Base-by-base conservation (phyloP, 306 rosid genomes). In the Sindora glabra region DNA sequence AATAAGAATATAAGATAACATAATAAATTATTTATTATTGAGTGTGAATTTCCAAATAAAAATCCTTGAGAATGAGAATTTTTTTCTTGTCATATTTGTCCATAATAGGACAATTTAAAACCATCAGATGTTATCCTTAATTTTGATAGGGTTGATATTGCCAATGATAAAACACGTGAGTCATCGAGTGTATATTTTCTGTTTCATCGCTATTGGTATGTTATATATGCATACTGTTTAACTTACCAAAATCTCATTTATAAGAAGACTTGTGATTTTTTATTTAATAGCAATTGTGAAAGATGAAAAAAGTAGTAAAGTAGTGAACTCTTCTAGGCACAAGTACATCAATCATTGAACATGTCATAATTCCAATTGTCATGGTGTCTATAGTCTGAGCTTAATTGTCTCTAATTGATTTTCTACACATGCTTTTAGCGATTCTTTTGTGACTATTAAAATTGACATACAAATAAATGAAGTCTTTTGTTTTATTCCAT, bases 101-200 rank as follows among this genome's bases (percentile, higher is more conserved):
- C n/a, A n/a, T n/a, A n/a, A n/a, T n/a, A n/a, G n/a, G n/a, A n/a
- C n/a, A n/a, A n/a, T n/a, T n/a, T n/a, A 85, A 82, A 86, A 80
- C 94, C 99, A 52, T 85, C 91, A 37, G 99, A n/a, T n/a, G n/a
- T n/a, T n/a, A n/a, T n/a, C n/a, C n/a, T n/a, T n/a, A n/a, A n/a
- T n/a, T n/a, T n/a, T n/a, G n/a, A n/a, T n/a, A n/a, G n/a, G n/a
- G n/a, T n/a, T n/a, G n/a, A n/a, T n/a, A n/a, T n/a, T n/a, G n/a
- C n/a, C n/a, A n/a, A n/a, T n/a, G n/a, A n/a, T n/a, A n/a, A n/a
- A 80, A 94, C 99, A 49, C 95, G 99, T 83, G 65, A 48, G 58
- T 33, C 45, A n/a, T n/a, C n/a, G n/a, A n/a, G n/a, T n/a, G n/a
- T 30, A 67, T 56, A 32, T 63, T n/a, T 22, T 44, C 18, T 30